phyloP scores from a whole-genome alignment of 1,284 basidiomycete genomes.

The Naganishia cerealis region DNA sequence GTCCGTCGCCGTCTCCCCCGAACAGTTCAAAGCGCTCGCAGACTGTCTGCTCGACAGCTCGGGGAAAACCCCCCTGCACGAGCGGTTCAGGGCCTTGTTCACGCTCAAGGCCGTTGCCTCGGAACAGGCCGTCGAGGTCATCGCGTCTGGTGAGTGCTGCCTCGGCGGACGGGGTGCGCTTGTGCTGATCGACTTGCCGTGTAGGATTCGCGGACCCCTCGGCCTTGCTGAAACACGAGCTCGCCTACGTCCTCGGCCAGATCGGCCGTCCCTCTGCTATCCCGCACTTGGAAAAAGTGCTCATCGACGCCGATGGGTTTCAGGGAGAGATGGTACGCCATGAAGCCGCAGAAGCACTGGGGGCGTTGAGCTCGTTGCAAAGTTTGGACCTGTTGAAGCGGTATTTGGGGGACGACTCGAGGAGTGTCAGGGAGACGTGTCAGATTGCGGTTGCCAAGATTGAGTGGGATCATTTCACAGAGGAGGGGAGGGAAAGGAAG shows the following conservation, averaged over 20 bases:
- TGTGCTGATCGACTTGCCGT: too few relatives aligned
- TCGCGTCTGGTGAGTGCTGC: conserved; percentile 68
- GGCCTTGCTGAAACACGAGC: conserved; percentile 91
- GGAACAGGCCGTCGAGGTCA: conserved; percentile 76
- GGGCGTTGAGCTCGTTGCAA: conserved; percentile 74
- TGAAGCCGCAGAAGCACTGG: conserved; percentile 98
- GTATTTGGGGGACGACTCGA: conserved; percentile 72
- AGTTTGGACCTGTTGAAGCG: conserved; percentile 72
- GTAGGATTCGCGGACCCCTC: conserved; percentile 85
- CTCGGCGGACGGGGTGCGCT: background rate
- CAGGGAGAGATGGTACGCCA: conserved; percentile 88
- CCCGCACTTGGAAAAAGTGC: conserved; percentile 73
- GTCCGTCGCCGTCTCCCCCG: conserved; percentile 47
- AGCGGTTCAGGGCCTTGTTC: conserved; percentile 88
- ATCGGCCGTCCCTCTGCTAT: conserved; percentile 74
- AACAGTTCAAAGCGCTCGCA: conserved; percentile 46
- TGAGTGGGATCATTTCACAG: conserved; percentile 72
- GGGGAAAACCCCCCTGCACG: conserved; percentile 75
- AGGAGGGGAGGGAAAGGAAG: conserved; percentile 51
- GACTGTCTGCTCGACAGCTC: conserved; percentile 71
- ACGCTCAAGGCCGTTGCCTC: conserved; percentile 79
- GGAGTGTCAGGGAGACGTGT: conserved; percentile 91
- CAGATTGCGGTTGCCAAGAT: conserved; percentile 96
- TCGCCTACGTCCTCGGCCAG: conserved; percentile 96
- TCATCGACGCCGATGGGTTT: conserved; percentile 62